A percentile compares a stretch with the other conserved stretches of the same genome.
Evolutionary conservation across 2,329 filamentous ascomycete genomes (phyloP).

Genomic region (Xylariaceae sp.): DNA sequence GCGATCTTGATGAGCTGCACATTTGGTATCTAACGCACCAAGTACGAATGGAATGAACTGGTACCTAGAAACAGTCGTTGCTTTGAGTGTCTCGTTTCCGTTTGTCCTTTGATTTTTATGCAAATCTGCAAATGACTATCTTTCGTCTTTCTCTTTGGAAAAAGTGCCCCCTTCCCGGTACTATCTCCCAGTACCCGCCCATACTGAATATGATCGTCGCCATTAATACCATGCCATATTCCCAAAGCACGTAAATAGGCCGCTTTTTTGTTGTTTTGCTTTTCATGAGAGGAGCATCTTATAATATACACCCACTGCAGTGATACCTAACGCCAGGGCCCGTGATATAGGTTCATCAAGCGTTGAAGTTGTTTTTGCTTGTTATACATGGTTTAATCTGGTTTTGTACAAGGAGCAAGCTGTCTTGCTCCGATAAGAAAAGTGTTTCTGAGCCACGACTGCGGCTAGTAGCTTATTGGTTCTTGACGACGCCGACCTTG

Average conservation of each 20-base stretch:
- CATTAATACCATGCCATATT: constrained; percentile 5
- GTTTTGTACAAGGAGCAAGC: constrained; percentile 25
- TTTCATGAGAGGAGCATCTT: constrained; percentile 32
- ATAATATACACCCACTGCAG: constrained; percentile 25
- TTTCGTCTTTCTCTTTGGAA: constrained; percentile 11
- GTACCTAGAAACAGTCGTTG: not conserved
- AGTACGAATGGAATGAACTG: not conserved
- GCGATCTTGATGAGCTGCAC: not conserved
- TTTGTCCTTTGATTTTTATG: not conserved
- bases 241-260: constrained; percentile 17
- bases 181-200: constrained; percentile 12
- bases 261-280: constrained; percentile 15
- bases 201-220: constrained; percentile 3
- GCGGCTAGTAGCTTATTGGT: constrained; percentile 35
- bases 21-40: not conserved
- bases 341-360: constrained; percentile 19
- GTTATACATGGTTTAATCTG: constrained; percentile 24
- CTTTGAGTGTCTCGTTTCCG: not conserved
- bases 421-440: constrained; percentile 5
- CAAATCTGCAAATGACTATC: constrained; percentile 6
- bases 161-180: constrained; percentile 4
- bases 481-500: constrained; percentile 96
- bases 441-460: not conserved
- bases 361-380: constrained; percentile 21
- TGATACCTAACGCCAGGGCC: constrained; percentile 26